phyloP scores from a whole-genome alignment of 2,329 filamentous ascomycete species.

The Fusarium mangiferae region DNA sequence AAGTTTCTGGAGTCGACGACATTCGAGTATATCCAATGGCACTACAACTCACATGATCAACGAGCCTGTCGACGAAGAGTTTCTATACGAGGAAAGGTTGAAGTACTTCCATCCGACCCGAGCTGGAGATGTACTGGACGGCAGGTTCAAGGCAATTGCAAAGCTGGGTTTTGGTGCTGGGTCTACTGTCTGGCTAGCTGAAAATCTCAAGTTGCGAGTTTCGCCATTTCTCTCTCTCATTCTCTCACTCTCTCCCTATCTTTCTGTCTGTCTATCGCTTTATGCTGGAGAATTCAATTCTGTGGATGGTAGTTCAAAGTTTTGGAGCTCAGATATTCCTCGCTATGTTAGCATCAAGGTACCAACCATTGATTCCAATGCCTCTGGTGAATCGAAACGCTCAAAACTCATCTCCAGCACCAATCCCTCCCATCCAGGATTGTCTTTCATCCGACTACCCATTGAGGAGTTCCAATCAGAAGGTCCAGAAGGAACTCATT shows the following conservation, averaged over 20 bases:
- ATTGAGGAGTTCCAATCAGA: constrained; percentile 28
- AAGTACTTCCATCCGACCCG: constrained; percentile 27
- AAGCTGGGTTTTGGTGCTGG: constrained; percentile 51
- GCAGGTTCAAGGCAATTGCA: constrained; percentile 48
- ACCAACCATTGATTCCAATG: constrained; percentile 24
- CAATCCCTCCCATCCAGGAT: constrained; percentile 28
- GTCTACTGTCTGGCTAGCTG: constrained; percentile 53
- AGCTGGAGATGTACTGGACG: constrained; percentile 45
- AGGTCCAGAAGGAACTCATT: constrained; percentile 26
- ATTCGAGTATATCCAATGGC: neutral
- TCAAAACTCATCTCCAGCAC: constrained; percentile 21
- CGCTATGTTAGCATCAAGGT: constrained; percentile 33
- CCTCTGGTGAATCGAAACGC: constrained; percentile 7
- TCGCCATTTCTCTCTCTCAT: too few relatives aligned
- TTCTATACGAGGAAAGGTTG: constrained; percentile 17
- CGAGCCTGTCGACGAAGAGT: constrained; percentile 35
- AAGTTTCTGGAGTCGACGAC: neutral
- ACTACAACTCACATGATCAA: neutral
- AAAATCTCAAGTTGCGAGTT: constrained; percentile 27
- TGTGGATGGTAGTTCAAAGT: neutral
- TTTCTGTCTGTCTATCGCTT: too few relatives aligned
- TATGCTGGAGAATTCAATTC: too few relatives aligned
- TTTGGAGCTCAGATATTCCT: neutral
- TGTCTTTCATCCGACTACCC: constrained; percentile 6
- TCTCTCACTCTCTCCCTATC: too few relatives aligned